phyloP scores from a whole-genome alignment of 2,329 filamentous ascomycete genomes.

The Keithomyces neogunnii region DNA sequence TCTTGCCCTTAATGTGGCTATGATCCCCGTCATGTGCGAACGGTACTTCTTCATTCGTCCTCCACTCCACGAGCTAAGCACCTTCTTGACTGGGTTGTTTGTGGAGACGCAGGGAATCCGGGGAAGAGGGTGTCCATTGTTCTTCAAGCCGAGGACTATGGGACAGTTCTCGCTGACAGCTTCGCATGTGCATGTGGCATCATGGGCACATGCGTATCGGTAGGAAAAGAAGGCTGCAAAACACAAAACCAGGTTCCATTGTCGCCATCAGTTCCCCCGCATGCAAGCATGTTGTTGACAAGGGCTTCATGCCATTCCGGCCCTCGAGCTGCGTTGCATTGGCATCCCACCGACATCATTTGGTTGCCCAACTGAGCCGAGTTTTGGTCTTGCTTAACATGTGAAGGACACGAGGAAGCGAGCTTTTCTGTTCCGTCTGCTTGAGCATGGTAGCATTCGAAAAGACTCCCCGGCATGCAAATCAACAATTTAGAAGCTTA shows the following conservation, averaged over 20 bases:
- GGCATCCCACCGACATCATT: too few relatives aligned
- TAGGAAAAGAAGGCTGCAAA: too few relatives aligned
- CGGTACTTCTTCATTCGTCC: not conserved
- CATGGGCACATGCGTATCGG: too few relatives aligned
- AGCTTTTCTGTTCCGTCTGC: too few relatives aligned
- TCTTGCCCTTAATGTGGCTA: slow-evolving; percentile 1
- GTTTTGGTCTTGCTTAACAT: too few relatives aligned
- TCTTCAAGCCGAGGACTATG: not conserved
- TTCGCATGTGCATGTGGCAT: slow-evolving; percentile 1
- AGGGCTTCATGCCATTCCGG: too few relatives aligned
- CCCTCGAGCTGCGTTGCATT: too few relatives aligned
- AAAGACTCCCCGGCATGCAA: too few relatives aligned
- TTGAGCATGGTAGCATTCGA: too few relatives aligned
- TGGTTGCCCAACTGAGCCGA: too few relatives aligned
- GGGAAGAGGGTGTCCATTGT: not conserved
- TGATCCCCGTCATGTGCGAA: not conserved
- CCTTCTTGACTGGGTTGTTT: not conserved
- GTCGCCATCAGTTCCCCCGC: not conserved
- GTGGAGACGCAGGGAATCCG: not conserved
- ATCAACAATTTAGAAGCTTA: too few relatives aligned
- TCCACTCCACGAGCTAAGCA: not conserved
- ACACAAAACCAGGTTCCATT: not conserved
- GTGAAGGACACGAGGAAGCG: too few relatives aligned
- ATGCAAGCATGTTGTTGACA: not conserved
- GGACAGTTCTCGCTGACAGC: not conserved